Percentiles rank a stretch among this genome's conserved stretches.
Conservation (phyloP, 2,329 filamentous ascomycete species). For the Diaporthe longicolla region DNA sequence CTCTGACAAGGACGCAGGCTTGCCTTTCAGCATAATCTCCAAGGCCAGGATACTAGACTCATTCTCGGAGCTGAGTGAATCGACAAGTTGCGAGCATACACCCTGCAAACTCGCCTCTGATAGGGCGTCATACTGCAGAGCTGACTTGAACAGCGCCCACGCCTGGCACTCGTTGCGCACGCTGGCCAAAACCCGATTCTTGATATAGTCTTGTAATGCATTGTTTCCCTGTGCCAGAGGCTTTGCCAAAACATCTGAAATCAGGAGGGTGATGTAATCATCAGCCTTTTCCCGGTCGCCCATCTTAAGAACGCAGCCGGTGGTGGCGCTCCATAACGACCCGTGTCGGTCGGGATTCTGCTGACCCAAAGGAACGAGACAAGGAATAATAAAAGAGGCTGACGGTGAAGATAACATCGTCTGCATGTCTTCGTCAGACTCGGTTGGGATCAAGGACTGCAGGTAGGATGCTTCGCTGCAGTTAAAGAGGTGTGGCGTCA, state of each 20-base stretch:
- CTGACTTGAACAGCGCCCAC: conserved; percentile 65
- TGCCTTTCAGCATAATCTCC: conserved; percentile 62
- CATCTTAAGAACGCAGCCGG: conserved; percentile 56
- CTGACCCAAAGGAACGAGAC: conserved; percentile 70
- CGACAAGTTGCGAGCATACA: conserved; percentile 50
- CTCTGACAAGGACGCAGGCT: conserved; percentile 59
- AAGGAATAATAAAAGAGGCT: conserved; percentile 74
- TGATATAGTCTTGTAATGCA: conserved; percentile 63
- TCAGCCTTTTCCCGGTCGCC: conserved; percentile 50
- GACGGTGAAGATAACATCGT: conserved; percentile 78
- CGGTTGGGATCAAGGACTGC: conserved; percentile 59
- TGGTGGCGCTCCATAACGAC: conserved; percentile 61
- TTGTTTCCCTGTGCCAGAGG: conserved; percentile 55
- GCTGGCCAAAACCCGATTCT: conserved; percentile 56
- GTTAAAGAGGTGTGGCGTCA: conserved; percentile 59
- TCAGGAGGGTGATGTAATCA: conserved; percentile 58
- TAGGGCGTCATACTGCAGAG: conserved; percentile 60
- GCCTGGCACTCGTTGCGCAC: conserved; percentile 51
- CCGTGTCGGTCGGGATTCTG: conserved; percentile 56
- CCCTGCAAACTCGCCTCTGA: conserved; percentile 51
- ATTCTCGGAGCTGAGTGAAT: conserved; percentile 43
- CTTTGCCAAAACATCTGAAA: conserved; percentile 60
- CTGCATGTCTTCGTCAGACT: conserved; percentile 69
- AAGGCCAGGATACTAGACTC: conserved; percentile 59
- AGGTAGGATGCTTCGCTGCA: conserved; percentile 53